phyloP scores from a whole-genome alignment of 139 green algal genomes.

The Picochlorum sp. region DNA sequence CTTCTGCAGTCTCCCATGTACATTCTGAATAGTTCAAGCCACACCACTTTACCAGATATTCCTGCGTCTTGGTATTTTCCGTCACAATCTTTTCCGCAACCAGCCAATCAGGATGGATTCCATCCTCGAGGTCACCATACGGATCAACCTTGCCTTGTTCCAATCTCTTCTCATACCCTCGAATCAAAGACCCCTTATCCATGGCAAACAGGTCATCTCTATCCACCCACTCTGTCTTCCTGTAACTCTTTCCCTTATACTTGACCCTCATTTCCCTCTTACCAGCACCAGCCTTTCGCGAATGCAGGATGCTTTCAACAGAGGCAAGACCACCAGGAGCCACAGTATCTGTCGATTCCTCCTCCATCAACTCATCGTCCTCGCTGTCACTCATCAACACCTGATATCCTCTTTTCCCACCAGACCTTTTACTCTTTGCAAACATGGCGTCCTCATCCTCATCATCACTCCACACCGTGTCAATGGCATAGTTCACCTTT shows the following conservation, averaged over 20 bases:
- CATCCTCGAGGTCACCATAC: conserved; percentile 32
- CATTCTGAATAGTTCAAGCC: conserved; percentile 60
- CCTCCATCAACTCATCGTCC: neutral
- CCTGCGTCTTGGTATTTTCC: conserved; percentile 8
- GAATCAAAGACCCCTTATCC: conserved; percentile 13
- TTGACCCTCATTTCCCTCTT: neutral
- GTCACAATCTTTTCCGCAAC: conserved; percentile 29
- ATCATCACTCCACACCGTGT: too few species aligned
- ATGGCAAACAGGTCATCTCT: conserved; percentile 1
- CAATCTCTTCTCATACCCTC: conserved; percentile 15
- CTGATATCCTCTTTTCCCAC: too few species aligned
- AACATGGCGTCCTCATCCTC: too few species aligned
- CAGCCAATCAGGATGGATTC: conserved; percentile 35
- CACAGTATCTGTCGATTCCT: too few species aligned
- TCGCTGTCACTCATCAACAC: conserved; percentile 1
- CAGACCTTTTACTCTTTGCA: too few species aligned
- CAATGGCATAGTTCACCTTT: too few species aligned
- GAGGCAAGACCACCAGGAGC: too few species aligned
- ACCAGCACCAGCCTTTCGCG: neutral
- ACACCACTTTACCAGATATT: conserved; percentile 70
- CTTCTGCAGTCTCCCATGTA: conserved; percentile 63
- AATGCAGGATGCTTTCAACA: neutral
- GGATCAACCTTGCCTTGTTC: conserved; percentile 17
- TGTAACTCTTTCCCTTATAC: conserved; percentile 1
- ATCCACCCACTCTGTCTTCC: conserved; percentile 6